These are phyloP conservation scores for Diaporthe vaccinii DNA, from an alignment of 2,329 filamentous ascomycete species.

Conservation along the genomic window DNA sequence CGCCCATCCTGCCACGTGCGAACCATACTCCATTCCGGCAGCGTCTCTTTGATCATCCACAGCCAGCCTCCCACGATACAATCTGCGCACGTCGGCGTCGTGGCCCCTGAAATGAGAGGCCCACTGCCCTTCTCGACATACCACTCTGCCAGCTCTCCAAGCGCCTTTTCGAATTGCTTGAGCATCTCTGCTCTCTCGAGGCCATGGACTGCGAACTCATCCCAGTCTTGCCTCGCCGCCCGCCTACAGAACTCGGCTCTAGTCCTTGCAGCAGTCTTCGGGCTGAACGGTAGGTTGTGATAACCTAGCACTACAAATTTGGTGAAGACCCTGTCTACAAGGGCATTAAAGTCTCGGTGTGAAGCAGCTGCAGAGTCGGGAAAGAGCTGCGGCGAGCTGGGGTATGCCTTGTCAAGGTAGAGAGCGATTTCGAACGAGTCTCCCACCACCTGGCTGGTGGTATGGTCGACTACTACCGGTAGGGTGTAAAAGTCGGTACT, in stretches of 20 bases:
- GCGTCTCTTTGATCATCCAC: conserved; percentile 56
- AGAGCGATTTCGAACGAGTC: conserved; percentile 77
- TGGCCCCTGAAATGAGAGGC: conserved; percentile 60
- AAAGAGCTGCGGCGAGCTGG: conserved; percentile 47
- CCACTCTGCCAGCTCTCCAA: conserved; percentile 58
- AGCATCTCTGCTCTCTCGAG: conserved; percentile 56
- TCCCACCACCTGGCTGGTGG: conserved; percentile 56
- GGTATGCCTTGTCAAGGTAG: conserved; percentile 68
- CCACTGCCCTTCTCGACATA: conserved; percentile 57
- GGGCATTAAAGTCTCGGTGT: conserved; percentile 60
- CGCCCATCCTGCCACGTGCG: conserved; percentile 63
- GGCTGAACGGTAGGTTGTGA: conserved; percentile 63
- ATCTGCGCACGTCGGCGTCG: conserved; percentile 64
- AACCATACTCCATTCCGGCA: conserved; percentile 61
- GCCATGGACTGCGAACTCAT: conserved; percentile 54
- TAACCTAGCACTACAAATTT: conserved; percentile 57
- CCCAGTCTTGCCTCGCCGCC: conserved; percentile 59
- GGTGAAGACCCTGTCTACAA: conserved; percentile 68
- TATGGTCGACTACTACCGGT: conserved; percentile 31
- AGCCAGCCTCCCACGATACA: conserved; percentile 71
- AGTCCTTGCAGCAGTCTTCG: conserved; percentile 56
- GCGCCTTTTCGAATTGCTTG: conserved; percentile 54
- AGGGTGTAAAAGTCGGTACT: conserved; percentile 57
- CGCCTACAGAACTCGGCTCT: conserved; percentile 64
- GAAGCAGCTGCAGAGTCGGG: neutral